Conservation (phyloP, 2,329 filamentous ascomycete species). For the Nannizziopsis arthrosporioides region DNA sequence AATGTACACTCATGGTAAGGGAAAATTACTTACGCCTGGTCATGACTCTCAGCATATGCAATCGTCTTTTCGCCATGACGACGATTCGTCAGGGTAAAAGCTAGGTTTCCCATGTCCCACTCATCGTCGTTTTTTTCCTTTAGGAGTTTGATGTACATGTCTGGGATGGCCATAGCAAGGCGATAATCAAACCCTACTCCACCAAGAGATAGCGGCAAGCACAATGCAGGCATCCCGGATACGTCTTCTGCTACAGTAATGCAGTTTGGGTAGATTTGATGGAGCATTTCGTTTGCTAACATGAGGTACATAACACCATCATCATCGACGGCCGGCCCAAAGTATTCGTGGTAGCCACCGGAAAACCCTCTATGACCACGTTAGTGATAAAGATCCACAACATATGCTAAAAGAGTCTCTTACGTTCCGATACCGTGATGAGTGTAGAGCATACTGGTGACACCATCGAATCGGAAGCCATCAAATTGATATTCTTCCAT, state of each 20-base stretch:
- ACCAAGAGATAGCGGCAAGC: conserved; percentile 69
- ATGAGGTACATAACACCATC: conserved; percentile 92
- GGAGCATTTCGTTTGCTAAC: conserved; percentile 91
- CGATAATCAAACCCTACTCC: conserved; percentile 96
- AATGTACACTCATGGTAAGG: neutral
- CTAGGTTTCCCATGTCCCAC: conserved; percentile 80
- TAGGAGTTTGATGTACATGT: conserved; percentile 98
- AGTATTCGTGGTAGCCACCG: conserved; percentile 96
- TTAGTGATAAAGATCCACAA: neutral
- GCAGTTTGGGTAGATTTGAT: conserved; percentile 70
- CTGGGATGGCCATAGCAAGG: conserved; percentile 91
- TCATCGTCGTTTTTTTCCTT: conserved; percentile 85
- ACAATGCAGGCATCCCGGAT: conserved; percentile 96
- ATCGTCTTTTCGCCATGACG: conserved; percentile 97
- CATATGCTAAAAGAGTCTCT: conserved; percentile 29
- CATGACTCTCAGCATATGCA: conserved; percentile 92
- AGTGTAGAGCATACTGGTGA: conserved; percentile 93
- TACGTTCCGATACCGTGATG: conserved; percentile 96
- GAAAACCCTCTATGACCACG: conserved; percentile 63
- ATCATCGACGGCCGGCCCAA: conserved; percentile 76
- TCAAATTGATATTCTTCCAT: conserved; percentile 98
- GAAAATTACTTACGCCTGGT: conserved; percentile 69
- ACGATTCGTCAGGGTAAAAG: conserved; percentile 80
- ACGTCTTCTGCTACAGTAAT: conserved; percentile 97
- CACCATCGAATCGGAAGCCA: conserved; percentile 93